Percentiles rank a stretch among this genome's conserved stretches.
These are phyloP conservation scores for Gossypium longicalyx DNA, from an alignment of 345 rosid genomes.

Conservation along the genomic window DNA sequence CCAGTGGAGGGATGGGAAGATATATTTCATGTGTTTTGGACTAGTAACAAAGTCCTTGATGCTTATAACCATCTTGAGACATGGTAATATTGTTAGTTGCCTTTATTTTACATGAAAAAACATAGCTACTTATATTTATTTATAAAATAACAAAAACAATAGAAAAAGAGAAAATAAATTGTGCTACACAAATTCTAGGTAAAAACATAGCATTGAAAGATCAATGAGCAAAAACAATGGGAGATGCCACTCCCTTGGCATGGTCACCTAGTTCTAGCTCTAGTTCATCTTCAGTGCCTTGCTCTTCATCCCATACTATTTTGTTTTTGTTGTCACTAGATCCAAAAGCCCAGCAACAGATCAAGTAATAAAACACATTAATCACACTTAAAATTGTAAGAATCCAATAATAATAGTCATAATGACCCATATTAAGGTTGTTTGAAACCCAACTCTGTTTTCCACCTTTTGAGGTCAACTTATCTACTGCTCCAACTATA, in stretches of 20 bases:
- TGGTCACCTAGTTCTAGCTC: background rate
- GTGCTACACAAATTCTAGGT: too few relatives aligned
- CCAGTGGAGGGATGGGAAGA: too few relatives aligned
- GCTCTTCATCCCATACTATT: conserved; percentile 30
- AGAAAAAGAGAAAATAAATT: too few relatives aligned
- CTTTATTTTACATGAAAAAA: too few relatives aligned
- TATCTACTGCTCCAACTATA: conserved; percentile 23
- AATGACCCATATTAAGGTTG: conserved; percentile 41
- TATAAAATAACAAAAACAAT: too few relatives aligned
- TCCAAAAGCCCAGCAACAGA: conserved; percentile 39
- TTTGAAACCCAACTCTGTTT: conserved; percentile 40
- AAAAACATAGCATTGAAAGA: background rate
- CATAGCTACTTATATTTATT: too few relatives aligned
- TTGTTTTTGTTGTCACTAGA: conserved; percentile 26
- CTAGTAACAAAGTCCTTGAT: too few relatives aligned
- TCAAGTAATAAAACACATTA: conserved; percentile 39
- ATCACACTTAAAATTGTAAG: conserved; percentile 28
- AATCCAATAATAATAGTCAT: conserved; percentile 56
- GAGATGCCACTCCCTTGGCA: background rate
- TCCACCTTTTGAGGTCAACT: conserved; percentile 18
- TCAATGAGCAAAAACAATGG: background rate
- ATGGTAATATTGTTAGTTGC: too few relatives aligned
- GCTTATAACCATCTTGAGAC: too few relatives aligned
- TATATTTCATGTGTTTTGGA: too few relatives aligned
- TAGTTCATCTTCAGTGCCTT: background rate